Evolutionary conservation across 2,329 filamentous ascomycete species (phyloP).

Genomic region (Helotiales sp.): DNA sequence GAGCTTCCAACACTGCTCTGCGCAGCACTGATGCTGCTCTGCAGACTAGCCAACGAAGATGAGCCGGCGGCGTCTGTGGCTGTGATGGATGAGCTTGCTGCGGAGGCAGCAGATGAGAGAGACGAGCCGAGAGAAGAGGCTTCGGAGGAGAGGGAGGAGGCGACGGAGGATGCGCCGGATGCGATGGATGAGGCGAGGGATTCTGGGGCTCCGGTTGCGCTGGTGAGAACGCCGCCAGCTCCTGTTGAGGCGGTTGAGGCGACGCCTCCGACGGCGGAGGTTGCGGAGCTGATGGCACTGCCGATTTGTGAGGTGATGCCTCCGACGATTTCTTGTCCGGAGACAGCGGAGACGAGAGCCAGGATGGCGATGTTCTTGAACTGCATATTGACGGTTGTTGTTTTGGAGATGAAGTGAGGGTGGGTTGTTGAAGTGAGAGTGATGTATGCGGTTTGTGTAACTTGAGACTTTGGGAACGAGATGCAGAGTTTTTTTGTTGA

Average conservation of each 20-base stretch:
- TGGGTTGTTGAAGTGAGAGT: background rate
- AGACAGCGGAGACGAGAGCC: slow-evolving; percentile 35
- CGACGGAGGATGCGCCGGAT: slow-evolving; percentile 11
- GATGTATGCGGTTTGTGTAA: background rate
- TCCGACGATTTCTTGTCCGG: slow-evolving; percentile 25
- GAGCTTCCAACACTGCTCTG: background rate
- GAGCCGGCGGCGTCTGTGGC: slow-evolving; percentile 13
- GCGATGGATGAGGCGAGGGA: slow-evolving; percentile 15
- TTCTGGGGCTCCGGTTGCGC: background rate
- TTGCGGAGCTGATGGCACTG: slow-evolving; percentile 20
- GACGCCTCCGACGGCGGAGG: slow-evolving; percentile 14
- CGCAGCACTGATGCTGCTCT: slow-evolving; percentile 14
- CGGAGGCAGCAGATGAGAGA: slow-evolving; percentile 13
- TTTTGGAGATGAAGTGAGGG: background rate
- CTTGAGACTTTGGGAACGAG: background rate
- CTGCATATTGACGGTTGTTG: slow-evolving; percentile 37
- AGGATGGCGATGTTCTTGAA: slow-evolving; percentile 38
- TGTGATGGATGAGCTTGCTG: slow-evolving; percentile 12
- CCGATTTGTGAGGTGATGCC: slow-evolving; percentile 18
- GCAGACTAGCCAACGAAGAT: slow-evolving; percentile 4
- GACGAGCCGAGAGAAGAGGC: slow-evolving; percentile 20
- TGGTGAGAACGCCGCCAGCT: background rate
- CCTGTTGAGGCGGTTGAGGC: slow-evolving; percentile 21
- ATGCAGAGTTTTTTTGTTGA: background rate
- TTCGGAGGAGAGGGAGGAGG: slow-evolving; percentile 18